Evolutionary conservation across 1,139 yeast species (phyloP).

Genomic region (Blastobotrys elegans): DNA sequence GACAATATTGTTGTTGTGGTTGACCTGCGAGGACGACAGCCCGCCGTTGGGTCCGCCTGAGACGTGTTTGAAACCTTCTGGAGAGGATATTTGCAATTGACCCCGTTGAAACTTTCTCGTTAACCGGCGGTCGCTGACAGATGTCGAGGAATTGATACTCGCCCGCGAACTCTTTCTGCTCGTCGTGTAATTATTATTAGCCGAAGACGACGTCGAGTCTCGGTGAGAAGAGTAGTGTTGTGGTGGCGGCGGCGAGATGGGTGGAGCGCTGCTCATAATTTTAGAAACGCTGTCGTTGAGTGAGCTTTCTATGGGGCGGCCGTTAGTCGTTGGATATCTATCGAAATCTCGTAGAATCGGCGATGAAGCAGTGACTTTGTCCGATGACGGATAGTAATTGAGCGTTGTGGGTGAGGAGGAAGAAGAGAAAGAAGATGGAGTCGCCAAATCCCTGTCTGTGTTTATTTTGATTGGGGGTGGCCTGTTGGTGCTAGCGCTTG

Average conservation of each 20-base stretch:
- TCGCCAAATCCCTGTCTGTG: background rate
- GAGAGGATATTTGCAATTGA: conserved; percentile 15
- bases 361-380: conserved; percentile 6
- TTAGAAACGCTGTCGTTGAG: conserved; percentile 10
- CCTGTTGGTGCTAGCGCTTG: background rate
- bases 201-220: background rate
- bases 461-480: background rate
- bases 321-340: conserved; percentile 13
- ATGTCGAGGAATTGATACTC: background rate
- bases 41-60: conserved; percentile 7
- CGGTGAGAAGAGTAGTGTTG: background rate
- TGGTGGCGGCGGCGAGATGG: background rate
- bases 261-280: conserved; percentile 12
- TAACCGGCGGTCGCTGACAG: conserved; percentile 4
- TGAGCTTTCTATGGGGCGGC: background rate
- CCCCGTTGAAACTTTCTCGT: conserved; percentile 12
- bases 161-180: conserved; percentile 2
- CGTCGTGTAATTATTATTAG: background rate
- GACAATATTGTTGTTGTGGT: background rate
- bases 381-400: background rate
- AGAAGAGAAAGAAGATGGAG: background rate
- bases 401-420: background rate
- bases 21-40: background rate
- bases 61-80: conserved; percentile 17
- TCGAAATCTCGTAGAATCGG: conserved; percentile 17